phyloP scores from a whole-genome alignment of 306 rosid species.

The Vicia villosa region DNA sequence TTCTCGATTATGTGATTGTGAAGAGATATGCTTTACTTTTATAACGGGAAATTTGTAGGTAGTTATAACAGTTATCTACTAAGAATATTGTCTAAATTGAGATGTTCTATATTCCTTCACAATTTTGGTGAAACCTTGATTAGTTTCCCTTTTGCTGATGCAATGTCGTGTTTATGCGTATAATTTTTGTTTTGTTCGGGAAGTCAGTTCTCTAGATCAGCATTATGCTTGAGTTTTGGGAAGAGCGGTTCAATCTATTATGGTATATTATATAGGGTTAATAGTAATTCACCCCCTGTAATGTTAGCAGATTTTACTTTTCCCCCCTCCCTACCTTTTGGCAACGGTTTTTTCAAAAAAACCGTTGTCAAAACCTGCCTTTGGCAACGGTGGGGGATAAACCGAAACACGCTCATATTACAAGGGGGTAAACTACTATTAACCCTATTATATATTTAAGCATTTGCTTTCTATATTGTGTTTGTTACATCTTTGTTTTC shows the following conservation, averaged over 20 bases:
- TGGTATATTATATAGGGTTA: too few species aligned
- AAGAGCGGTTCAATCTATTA: constrained; percentile 1
- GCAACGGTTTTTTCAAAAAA: too few species aligned
- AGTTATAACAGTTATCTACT: background rate
- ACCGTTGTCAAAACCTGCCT: too few species aligned
- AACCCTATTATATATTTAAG: too few species aligned
- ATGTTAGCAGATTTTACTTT: too few species aligned
- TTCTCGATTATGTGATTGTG: constrained; percentile 11
- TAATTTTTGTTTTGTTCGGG: background rate
- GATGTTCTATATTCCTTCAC: background rate
- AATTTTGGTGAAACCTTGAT: constrained; percentile 4
- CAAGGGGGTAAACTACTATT: too few species aligned
- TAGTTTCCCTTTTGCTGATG: background rate
- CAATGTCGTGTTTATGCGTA: background rate
- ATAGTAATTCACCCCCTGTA: too few species aligned
- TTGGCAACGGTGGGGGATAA: too few species aligned
- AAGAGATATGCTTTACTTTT: background rate
- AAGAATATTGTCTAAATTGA: background rate
- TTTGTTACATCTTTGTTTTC: constrained; percentile 24
- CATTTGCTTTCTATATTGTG: constrained; percentile 1
- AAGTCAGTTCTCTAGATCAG: constrained; percentile 16
- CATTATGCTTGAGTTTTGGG: constrained; percentile 13
- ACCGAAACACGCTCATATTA: too few species aligned
- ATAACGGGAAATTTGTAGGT: constrained; percentile 2
- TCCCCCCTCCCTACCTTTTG: too few species aligned